Base-by-base conservation (phyloP, 1,284 basidiomycete species). In the Xerocomus amazonicus region DNA sequence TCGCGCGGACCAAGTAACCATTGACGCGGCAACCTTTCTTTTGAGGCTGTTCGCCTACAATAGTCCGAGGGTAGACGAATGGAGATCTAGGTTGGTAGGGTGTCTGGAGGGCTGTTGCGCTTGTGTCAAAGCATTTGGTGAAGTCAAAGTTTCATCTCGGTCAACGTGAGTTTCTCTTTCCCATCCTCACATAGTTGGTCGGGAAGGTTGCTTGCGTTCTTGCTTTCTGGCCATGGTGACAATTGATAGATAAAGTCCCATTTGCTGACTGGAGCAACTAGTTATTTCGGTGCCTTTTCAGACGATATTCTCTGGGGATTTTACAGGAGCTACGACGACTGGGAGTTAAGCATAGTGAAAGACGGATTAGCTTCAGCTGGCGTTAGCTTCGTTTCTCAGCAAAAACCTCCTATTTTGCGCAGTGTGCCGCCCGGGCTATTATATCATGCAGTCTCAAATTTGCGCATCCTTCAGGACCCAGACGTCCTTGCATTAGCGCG, bases 31-130 rank as follows among this genome's bases (percentile, higher is more conserved):
- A 0, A 83, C 80, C 0, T 95, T 91, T 70, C 76, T 91, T 43
- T 73, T 93, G 45, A 80, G 90, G 53, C 68, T 94, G 39, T 86
- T 88, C 60, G 91, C 91, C 4, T 94, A 91, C 59, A 73, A 79
- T 45, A 81, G 81, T 51, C 62, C 68, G 0, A 71, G 73, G 13
- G 83, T 88, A 5, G 70, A 77, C 3, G 63, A 71, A 38, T 94
- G 89, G 88, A 81, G 82, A 62, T 62, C 64, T 14, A 76, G 73
- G 51, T 65, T 92, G 43, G 71, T 74, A 42, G 56, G 55, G 3
- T 83, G 87, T 47, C 62, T 94, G 31, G 62, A 70, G 17, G 68
- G 72, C 2, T 95, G 92, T 59, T 70, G 77, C 36, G 73, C 72
- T 9, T 95, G 92, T 64, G 81, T 87, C 4, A 75, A 79, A 54